Evolutionary conservation across 108 stramenopile genomes (phyloP), one percentile per base, ranked within the genome.

Genomic region (Mediolabrus comicus): DNA sequence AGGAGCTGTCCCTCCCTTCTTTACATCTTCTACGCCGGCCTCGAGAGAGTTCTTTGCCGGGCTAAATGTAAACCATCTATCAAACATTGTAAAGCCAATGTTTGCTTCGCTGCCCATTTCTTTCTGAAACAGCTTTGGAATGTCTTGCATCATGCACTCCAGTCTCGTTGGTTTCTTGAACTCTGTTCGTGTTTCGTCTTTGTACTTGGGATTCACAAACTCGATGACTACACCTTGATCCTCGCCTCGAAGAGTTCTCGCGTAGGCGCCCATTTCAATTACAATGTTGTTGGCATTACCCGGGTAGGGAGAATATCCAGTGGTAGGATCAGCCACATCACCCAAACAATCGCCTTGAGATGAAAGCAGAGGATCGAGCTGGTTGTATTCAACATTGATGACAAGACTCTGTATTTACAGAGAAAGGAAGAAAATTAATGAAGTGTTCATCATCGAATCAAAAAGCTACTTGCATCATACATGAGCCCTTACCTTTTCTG

Each of bases 161-260:
- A 95, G 75, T 14, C 94, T 77, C 19, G 99, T 98, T 24, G 99
- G 98, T 80, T 99, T 99, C 87, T 98, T 99, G 86, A 99, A 99
- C 49, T 78, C 82, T 14, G 96, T 97, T 60, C 95, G 87, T 14
- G 85, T 62, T 10, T 69, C 88, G 79, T 99, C 99, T 60, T 90
- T 92, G 69, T 99, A 99, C 74, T 99, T 99, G 53, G 99, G 98
- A 80, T 99, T 99, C 49, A 99, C 98, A 82, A 99, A 99, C 78
- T 95, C 94, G 11, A 91, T 85, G 74, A 95, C 91, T n/a, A 87
- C 72, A 22, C 94, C 94, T 62, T 90, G 56, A 53, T 92, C 90
- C 79, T 84, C 69, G 54, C 91, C 83, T 8, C 59, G 30, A 6
- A 98, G 51, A 7, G 85, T 80, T 59, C 79, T 86, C 28, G 83